Evolutionary conservation across 768 basidiomycete genomes (phyloP).

Genomic region (Exidia glandulosa): DNA sequence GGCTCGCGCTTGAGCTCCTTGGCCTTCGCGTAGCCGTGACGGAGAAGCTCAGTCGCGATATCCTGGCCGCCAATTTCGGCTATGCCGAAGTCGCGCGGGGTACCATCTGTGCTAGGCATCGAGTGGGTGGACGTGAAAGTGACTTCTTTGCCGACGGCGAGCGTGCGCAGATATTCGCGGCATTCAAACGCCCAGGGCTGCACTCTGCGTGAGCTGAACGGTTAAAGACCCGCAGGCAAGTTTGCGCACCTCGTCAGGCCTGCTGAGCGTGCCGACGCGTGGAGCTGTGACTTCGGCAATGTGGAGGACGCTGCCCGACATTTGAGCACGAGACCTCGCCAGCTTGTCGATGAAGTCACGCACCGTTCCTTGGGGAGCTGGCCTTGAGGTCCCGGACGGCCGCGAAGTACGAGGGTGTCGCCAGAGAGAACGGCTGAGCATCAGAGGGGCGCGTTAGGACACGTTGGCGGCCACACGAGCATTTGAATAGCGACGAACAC

Average conservation of each 20-base stretch:
- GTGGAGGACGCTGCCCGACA: slow-evolving; percentile 67
- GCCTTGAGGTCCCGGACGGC: slow-evolving; percentile 64
- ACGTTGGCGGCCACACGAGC: neutral
- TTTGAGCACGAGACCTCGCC: slow-evolving; percentile 2
- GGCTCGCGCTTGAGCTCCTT: slow-evolving; percentile 81
- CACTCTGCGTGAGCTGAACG: slow-evolving; percentile 2
- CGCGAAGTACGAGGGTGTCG: slow-evolving; percentile 79
- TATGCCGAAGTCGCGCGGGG: slow-evolving; percentile 67
- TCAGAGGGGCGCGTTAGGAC: neutral
- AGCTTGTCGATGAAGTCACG: slow-evolving; percentile 8
- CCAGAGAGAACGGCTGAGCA: slow-evolving; percentile 75
- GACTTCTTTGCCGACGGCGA: slow-evolving; percentile 85
- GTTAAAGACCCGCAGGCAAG: neutral
- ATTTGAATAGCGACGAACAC: neutral
- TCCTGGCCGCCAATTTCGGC: slow-evolving; percentile 67
- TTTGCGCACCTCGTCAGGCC: slow-evolving; percentile 76
- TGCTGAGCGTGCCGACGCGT: slow-evolving; percentile 64
- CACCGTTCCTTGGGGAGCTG: slow-evolving; percentile 87
- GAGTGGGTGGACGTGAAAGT: slow-evolving; percentile 75
- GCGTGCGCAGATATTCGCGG: slow-evolving; percentile 79
- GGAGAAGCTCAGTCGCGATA: slow-evolving; percentile 64
- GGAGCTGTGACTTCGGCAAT: slow-evolving; percentile 82
- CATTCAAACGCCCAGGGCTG: slow-evolving; percentile 89
- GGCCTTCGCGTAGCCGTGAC: slow-evolving; percentile 85
- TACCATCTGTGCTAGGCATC: slow-evolving; percentile 59